A percentile compares a stretch with the other conserved stretches of the same genome.
phyloP scores from a whole-genome alignment of 2,329 filamentous ascomycete species.

The Fusarium sublunatum region DNA sequence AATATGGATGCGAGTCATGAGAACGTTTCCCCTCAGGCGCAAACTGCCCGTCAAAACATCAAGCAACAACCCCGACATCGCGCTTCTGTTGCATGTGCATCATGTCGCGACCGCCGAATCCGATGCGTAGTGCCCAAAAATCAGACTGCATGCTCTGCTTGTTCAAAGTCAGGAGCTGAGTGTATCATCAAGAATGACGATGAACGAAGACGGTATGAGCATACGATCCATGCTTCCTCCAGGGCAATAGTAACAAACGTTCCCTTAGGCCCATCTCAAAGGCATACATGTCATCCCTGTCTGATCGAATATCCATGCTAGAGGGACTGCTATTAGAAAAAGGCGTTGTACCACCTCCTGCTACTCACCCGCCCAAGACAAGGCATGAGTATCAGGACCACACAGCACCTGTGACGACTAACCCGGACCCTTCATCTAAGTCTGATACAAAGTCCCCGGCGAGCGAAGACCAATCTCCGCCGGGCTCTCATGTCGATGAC shows the following conservation, averaged over 20 bases:
- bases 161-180: conserved; percentile 60
- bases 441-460: conserved; percentile 28
- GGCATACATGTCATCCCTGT: conserved; percentile 67
- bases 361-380: conserved; percentile 65
- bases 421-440: conserved; percentile 16
- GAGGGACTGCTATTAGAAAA: conserved; percentile 63
- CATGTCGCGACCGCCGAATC: conserved; percentile 60
- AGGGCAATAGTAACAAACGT: conserved; percentile 2
- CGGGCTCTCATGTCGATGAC: conserved; percentile 51
- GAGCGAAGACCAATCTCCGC: conserved; percentile 46
- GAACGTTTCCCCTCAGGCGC: conserved; percentile 49
- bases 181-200: conserved; percentile 70
- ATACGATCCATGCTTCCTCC: neutral
- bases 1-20: conserved; percentile 48
- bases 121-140: conserved; percentile 66
- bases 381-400: conserved; percentile 53
- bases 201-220: conserved; percentile 61
- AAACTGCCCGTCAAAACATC: conserved; percentile 40
- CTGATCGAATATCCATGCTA: conserved; percentile 63
- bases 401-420: neutral
- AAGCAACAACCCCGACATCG: conserved; percentile 58
- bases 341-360: conserved; percentile 61
- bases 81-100: conserved; percentile 66
- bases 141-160: conserved; percentile 63
- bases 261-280: conserved; percentile 64